phyloP scores from a whole-genome alignment of 2,329 filamentous ascomycete species.

The Sarocladiaceae sp. region DNA sequence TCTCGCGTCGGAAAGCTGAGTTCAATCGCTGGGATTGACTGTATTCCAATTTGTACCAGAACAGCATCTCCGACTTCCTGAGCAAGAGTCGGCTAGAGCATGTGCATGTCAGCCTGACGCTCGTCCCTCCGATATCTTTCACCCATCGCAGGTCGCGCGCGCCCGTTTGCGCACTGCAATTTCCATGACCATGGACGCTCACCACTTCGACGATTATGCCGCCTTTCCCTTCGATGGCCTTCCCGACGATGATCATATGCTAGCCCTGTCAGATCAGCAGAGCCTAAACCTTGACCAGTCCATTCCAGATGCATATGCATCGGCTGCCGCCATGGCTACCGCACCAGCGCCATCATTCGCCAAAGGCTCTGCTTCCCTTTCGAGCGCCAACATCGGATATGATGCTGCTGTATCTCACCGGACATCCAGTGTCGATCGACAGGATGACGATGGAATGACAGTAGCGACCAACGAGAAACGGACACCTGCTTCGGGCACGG shows the following conservation, averaged over 20 bases:
- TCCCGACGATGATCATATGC: conserved; percentile 22
- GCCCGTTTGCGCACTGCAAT: neutral
- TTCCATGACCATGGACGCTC: conserved; percentile 34
- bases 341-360: conserved; percentile 20
- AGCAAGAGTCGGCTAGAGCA: neutral
- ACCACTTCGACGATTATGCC: conserved; percentile 50
- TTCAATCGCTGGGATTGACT: no score
- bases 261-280: conserved; percentile 27
- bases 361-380: neutral
- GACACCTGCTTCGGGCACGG: conserved; percentile 37
- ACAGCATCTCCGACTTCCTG: neutral
- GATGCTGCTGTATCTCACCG: conserved; percentile 12
- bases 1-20: neutral
- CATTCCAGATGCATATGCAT: conserved; percentile 15
- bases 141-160: neutral
- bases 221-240: conserved; percentile 40
- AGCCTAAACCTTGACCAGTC: conserved; percentile 27
- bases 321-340: conserved; percentile 14
- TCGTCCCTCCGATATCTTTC: no score
- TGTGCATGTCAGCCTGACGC: neutral
- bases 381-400: neutral
- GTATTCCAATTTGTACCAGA: no score
- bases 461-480: conserved; percentile 21
- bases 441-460: conserved; percentile 41
- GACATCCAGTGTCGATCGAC: conserved; percentile 31